These are phyloP conservation scores for Hibiscus tridactylites DNA, from an alignment of 345 rosid genomes.

Conservation along the genomic window DNA sequence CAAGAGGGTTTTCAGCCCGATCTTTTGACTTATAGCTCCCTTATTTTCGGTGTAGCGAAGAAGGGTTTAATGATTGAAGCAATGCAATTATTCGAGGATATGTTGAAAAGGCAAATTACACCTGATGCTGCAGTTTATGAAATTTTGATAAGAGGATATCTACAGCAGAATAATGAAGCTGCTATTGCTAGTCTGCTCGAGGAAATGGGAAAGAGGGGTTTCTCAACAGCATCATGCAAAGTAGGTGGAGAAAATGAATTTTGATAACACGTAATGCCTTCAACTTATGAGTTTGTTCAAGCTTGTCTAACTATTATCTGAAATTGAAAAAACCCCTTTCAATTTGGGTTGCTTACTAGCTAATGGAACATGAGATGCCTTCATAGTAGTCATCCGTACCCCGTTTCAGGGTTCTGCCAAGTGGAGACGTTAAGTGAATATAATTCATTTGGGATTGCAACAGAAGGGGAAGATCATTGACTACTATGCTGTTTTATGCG, in stretches of 20 bases:
- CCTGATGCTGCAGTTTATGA: slow-evolving; percentile 35
- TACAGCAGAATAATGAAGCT: slow-evolving; percentile 20
- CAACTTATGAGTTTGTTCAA: background rate
- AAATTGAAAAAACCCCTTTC: background rate
- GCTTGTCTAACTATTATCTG: background rate
- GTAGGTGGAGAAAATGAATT: background rate
- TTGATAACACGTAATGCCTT: background rate
- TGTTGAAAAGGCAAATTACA: slow-evolving; percentile 26
- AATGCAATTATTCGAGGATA: slow-evolving; percentile 32
- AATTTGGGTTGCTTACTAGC: background rate
- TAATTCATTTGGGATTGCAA: background rate
- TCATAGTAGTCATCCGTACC: background rate
- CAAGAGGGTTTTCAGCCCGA: slow-evolving; percentile 35
- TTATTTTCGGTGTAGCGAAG: slow-evolving; percentile 31
- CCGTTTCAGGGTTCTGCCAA: background rate
- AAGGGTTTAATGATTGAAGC: slow-evolving; percentile 41
- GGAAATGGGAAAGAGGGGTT: slow-evolving; percentile 32
- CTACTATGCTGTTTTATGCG: background rate
- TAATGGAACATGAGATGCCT: background rate
- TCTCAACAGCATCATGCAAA: slow-evolving; percentile 1
- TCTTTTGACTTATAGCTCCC: slow-evolving; percentile 29
- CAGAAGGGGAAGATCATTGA: background rate
- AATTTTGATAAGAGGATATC: slow-evolving; percentile 33
- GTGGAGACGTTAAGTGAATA: background rate
- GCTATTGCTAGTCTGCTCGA: slow-evolving; percentile 26